Evolutionary conservation across 2,329 filamentous ascomycete species (phyloP).

Genomic region (Fusarium siculi): DNA sequence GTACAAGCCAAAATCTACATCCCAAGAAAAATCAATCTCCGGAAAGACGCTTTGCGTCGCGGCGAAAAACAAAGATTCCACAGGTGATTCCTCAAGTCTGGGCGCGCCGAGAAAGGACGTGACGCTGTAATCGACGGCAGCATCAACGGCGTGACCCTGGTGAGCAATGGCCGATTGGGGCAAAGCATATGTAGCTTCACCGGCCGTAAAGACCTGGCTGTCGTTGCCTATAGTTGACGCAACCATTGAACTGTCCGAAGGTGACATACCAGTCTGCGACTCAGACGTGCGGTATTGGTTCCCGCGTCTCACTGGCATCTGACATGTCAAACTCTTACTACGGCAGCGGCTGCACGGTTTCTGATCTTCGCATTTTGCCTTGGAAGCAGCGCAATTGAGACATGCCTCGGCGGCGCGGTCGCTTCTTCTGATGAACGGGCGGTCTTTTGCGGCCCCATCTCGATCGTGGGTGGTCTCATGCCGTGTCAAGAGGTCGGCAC

Average conservation of each 20-base stretch:
- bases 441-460: conserved; percentile 42
- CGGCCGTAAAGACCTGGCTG: conserved; percentile 23
- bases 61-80: conserved; percentile 29
- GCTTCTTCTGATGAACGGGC: conserved; percentile 41
- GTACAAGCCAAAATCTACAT: conserved; percentile 30
- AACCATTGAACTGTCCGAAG: conserved; percentile 39
- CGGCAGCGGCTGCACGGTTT: conserved; percentile 44
- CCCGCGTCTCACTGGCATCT: conserved; percentile 41
- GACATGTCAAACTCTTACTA: conserved; percentile 40
- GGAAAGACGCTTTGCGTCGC: conserved; percentile 25
- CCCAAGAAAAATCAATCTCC: conserved; percentile 38
- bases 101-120: conserved; percentile 28
- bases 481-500: conserved; percentile 41
- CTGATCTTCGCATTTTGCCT: conserved; percentile 44
- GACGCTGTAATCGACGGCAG: conserved; percentile 24
- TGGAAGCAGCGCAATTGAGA: conserved; percentile 43
- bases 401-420: conserved; percentile 43
- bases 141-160: conserved; percentile 28
- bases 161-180: conserved; percentile 20
- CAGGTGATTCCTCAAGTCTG: conserved; percentile 23
- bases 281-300: conserved; percentile 43
- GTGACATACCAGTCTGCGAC: conserved; percentile 39
- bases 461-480: conserved; percentile 44
- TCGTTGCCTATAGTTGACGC: conserved; percentile 34
- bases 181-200: conserved; percentile 29